A percentile compares a stretch with the other conserved stretches of the same genome.
Evolutionary conservation across 1,284 basidiomycete species (phyloP).

Genomic region (Trametes sp.): DNA sequence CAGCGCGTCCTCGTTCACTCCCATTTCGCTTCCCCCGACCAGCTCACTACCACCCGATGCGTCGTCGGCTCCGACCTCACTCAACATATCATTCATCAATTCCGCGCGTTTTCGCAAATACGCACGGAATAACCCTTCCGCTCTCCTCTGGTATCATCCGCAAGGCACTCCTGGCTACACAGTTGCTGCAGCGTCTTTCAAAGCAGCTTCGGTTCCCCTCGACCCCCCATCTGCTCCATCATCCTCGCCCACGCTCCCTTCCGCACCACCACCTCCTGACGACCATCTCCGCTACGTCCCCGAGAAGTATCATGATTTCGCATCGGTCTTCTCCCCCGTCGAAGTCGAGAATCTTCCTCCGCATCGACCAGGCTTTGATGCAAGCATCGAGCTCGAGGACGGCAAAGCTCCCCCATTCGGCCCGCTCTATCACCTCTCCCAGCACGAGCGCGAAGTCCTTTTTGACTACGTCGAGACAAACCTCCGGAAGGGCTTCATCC

Average conservation of each 20-base stretch:
- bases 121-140: neutral
- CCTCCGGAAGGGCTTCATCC: conserved; percentile 45
- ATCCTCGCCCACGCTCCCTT: too few species aligned
- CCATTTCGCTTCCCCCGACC: neutral
- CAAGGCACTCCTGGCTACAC: conserved; percentile 2
- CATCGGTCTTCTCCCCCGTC: conserved; percentile 19
- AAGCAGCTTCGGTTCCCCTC: neutral
- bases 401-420: conserved; percentile 19
- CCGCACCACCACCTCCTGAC: too few species aligned
- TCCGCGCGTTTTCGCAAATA: conserved; percentile 14
- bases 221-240: neutral
- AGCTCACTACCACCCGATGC: neutral
- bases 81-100: conserved; percentile 15
- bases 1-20: neutral
- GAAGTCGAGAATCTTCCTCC: conserved; percentile 26
- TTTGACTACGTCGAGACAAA: conserved; percentile 46
- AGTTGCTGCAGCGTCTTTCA: conserved; percentile 3
- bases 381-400: conserved; percentile 26
- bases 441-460: neutral
- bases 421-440: conserved; percentile 1
- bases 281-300: conserved; percentile 8
- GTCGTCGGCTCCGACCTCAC: neutral
- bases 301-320: conserved; percentile 12
- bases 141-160: conserved; percentile 14
- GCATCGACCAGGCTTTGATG: conserved; percentile 20